phyloP scores from a whole-genome alignment of 163 green algal species.

The Scenedesmus sp. region DNA sequence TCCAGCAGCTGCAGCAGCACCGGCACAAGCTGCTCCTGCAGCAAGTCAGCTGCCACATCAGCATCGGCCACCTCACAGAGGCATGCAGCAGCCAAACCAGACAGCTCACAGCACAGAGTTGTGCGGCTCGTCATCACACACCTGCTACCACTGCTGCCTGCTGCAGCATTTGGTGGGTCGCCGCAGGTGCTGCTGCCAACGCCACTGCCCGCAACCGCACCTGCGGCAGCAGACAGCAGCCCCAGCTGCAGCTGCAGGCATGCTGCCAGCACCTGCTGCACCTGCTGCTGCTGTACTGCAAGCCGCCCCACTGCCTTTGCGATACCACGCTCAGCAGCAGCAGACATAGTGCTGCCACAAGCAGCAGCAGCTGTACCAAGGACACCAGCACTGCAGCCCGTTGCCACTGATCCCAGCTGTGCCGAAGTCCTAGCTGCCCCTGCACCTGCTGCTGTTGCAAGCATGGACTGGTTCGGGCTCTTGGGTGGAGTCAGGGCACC shows the following conservation, averaged over 20 bases:
- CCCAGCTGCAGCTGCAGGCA: constrained; percentile 2
- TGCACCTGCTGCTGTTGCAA: neutral
- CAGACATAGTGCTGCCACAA: neutral
- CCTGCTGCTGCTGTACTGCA: constrained; percentile 19
- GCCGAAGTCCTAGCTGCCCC: neutral
- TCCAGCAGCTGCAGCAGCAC: constrained; percentile 5
- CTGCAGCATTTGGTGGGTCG: neutral
- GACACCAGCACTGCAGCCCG: neutral
- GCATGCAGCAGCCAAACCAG: neutral
- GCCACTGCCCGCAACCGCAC: neutral
- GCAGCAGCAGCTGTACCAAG: neutral
- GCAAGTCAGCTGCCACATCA: neutral
- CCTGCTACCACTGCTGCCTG: neutral
- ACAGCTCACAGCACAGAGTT: neutral
- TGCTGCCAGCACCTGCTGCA: neutral
- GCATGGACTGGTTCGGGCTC: neutral
- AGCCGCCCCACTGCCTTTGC: neutral
- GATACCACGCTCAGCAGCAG: neutral
- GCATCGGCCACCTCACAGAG: neutral
- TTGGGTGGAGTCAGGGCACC: neutral
- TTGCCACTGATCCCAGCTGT: neutral
- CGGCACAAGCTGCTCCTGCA: neutral
- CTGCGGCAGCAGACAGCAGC: neutral
- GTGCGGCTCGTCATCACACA: neutral
- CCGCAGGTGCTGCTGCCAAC: neutral